A percentile compares a stretch with the other conserved stretches of the same genome.
Conservation (phyloP, 1,284 basidiomycete genomes). For the Flammula alnicola region DNA sequence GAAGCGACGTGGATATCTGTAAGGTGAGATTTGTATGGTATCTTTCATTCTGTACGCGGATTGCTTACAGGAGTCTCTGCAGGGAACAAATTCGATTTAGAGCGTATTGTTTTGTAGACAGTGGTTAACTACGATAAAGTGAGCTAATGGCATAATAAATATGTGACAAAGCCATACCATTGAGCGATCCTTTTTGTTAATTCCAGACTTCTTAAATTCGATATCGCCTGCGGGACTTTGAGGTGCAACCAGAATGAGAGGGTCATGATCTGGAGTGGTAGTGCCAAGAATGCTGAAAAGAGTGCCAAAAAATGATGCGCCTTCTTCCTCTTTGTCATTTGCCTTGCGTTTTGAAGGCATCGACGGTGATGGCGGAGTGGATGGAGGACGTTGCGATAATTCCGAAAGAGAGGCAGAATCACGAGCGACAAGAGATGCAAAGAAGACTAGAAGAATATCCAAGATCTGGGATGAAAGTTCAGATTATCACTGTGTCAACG, state of each 20-base stretch:
- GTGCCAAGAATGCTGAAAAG: constrained; percentile 50
- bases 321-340: constrained; percentile 7
- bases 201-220: constrained; percentile 48
- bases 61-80: constrained; percentile 41
- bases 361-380: constrained; percentile 6
- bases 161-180: constrained; percentile 37
- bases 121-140: constrained; percentile 41
- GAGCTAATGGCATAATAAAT: not conserved
- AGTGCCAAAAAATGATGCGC: constrained; percentile 38
- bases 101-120: constrained; percentile 50
- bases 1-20: constrained; percentile 60
- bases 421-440: constrained; percentile 60
- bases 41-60: constrained; percentile 3
- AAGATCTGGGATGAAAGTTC: no score
- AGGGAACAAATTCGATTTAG: constrained; percentile 51
- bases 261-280: constrained; percentile 43
- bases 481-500: no score
- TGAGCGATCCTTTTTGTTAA: constrained; percentile 51
- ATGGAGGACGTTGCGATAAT: constrained; percentile 43
- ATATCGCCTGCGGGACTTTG: constrained; percentile 33
- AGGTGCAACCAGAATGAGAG: constrained; percentile 42
- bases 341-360: constrained; percentile 9
- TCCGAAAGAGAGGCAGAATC: constrained; percentile 58
- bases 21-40: constrained; percentile 12
- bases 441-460: constrained; percentile 61